Percentiles rank a stretch among this genome's conserved stretches.
These are phyloP conservation scores for Emergomyces africanus DNA, from an alignment of 2,329 filamentous ascomycete species.

Conservation along the genomic window DNA sequence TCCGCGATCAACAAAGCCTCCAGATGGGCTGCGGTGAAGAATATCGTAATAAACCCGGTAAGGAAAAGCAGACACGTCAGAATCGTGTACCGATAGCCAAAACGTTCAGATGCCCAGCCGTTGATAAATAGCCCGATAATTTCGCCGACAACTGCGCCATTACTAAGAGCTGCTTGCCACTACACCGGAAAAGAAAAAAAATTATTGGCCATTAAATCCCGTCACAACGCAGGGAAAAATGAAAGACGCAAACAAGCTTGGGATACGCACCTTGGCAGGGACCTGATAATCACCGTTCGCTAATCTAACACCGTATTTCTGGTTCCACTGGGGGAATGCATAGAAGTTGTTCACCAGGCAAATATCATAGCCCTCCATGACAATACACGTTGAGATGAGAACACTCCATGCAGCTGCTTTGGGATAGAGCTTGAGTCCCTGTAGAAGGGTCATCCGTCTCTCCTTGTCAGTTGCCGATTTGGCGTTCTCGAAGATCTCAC, in stretches of 20 bases:
- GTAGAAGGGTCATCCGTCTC: slow-evolving; percentile 56
- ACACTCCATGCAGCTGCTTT: slow-evolving; percentile 77
- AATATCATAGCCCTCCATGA: slow-evolving; percentile 84
- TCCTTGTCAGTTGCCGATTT: slow-evolving; percentile 33
- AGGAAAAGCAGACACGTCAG: slow-evolving; percentile 35
- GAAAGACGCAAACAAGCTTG: neutral
- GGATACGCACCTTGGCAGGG: slow-evolving; percentile 23
- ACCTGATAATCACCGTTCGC: slow-evolving; percentile 27
- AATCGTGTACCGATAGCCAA: slow-evolving; percentile 41
- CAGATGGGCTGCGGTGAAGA: slow-evolving; percentile 39
- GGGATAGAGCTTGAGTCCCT: slow-evolving; percentile 72
- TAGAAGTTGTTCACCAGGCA: slow-evolving; percentile 73
- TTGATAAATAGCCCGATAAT: slow-evolving; percentile 41
- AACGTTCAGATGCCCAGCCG: slow-evolving; percentile 38
- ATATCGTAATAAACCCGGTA: slow-evolving; percentile 37
- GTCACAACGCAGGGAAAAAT: neutral
- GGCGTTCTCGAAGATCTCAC: slow-evolving; percentile 27
- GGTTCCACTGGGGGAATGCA: slow-evolving; percentile 30
- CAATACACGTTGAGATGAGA: slow-evolving; percentile 79
- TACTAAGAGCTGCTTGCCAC: slow-evolving; percentile 36
- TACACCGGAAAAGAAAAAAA: slow-evolving; percentile 8
- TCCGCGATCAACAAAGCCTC: slow-evolving; percentile 37
- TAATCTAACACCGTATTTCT: slow-evolving; percentile 26
- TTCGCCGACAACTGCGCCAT: slow-evolving; percentile 32
- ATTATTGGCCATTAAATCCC: slow-evolving; percentile 1